Base-by-base conservation (phyloP, 352 stramenopile genomes). In the Pythium aphanidermatum region DNA sequence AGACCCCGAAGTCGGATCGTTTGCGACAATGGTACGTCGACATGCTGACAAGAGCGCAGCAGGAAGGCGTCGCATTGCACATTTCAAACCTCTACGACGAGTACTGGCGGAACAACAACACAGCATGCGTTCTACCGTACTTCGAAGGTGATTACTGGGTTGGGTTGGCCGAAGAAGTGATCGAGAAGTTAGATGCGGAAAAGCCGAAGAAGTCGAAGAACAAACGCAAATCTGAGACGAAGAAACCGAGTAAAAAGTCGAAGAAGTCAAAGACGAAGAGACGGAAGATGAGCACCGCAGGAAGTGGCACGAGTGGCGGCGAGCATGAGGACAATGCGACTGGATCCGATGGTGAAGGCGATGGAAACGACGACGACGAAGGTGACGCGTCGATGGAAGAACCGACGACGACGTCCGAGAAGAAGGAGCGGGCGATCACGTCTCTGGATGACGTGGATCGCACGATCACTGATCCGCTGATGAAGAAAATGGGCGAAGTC, bases 1-100 rank as follows among this genome's bases (percentile, higher is more conserved):
- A 99, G 74, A 99, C 92, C 8, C 97, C 97, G 0, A 98, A 98
- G 59, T 97, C 97, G 34, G 95, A 99, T 46, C 92, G 95, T n/a
- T 72, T 99, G 17, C 88, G 95, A 17, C 79, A 98, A 24, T 98
- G 95, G 95, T 98, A 98, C 46, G 71, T 88, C 16, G 75, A 93
- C 31, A 95, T 98, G 71, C 55, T 97, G 21, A 71, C 86, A 12
- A 79, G 85, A 32, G 86, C 86, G 4, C 64, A 95, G 35, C 67
- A 87, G 14, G 75, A 94, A 58, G 92, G 95, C 2, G 76, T 98
- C 20, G 90, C 98, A 14, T 81, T 83, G 39, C 81, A 97, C 45
- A 94, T 98, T n/a, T 87, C 91, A 28, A 98, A 97, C 55, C 77
- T 99, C 44, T 98, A 97, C 52, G 92, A 98, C 55, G 85, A 95